Evolutionary conservation across 768 basidiomycete species (phyloP), one percentile per base, ranked within the genome.

Genomic region (Thelephora aurantiotincta): DNA sequence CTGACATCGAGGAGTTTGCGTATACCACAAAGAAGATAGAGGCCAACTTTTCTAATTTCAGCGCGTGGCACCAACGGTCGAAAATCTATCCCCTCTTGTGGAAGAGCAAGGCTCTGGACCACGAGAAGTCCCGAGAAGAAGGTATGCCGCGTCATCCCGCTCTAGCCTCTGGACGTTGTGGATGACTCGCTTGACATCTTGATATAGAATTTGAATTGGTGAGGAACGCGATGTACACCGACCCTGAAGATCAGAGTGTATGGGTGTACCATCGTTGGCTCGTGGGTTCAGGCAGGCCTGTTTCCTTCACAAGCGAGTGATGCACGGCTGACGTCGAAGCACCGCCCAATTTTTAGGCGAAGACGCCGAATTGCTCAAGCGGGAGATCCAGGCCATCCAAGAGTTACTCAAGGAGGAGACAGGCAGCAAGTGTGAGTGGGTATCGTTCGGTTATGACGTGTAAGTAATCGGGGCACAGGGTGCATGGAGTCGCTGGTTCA

Each of bases 261-360:
- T 99, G 96, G 96, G 78, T 99, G 49, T 99, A 98, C 61, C 96
- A 98, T 58, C 78, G 92, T n/a, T 98, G 94, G 92, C 71, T 99
- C 2, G 75, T 97, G 46, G 90, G 89, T 6, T 63, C 74, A 52
- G 82, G 92, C 82, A 57, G 50, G 72, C 53, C 6, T 14, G 9
- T 14, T 6, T 47, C 35, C n/a, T 41, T 11, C 14, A 6, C 36
- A 18, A 19, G 6, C 5, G 1, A 19, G 13, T 5, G 22, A 45
- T 23, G 7, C 26, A 20, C 19, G 18, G 5, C 22, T 20, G 19
- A 38, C 18, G 9, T 12, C 18, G 26, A 30, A 9, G 26, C 26
- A 30, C 26, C 9, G 9, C 26, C 4, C 26, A 30, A 38, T 9
- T 4, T 35, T 7, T 51, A 86, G 90, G 82, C 6, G 69, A 79